phyloP scores from a whole-genome alignment of 139 green algal genomes.

The Haematococcus sp. region DNA sequence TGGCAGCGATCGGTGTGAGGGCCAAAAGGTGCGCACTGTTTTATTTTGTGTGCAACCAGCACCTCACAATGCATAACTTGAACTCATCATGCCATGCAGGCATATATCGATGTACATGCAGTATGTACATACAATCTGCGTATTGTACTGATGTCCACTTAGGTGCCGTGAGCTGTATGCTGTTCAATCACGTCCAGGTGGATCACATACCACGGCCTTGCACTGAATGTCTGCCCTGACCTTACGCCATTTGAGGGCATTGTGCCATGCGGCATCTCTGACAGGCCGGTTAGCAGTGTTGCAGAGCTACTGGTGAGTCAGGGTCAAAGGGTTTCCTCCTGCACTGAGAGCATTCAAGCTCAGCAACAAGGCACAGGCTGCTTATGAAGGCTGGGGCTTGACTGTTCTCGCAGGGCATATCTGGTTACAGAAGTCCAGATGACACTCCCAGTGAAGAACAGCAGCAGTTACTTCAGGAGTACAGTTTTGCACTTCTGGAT shows the following conservation, averaged over 20 bases:
- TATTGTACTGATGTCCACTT: too few relatives aligned
- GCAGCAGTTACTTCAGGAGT: slow-evolving; percentile 64
- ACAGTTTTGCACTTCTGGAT: slow-evolving; percentile 59
- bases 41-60: too few relatives aligned
- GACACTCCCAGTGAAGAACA: not conserved
- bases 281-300: slow-evolving; percentile 41
- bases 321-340: too few relatives aligned
- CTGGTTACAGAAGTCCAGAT: not conserved
- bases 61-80: too few relatives aligned
- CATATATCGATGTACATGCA: too few relatives aligned
- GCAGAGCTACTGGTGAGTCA: slow-evolving; percentile 18
- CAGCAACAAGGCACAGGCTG: too few relatives aligned
- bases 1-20: slow-evolving; percentile 89
- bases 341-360: too few relatives aligned
- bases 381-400: too few relatives aligned
- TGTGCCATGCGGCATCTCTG: slow-evolving; percentile 76
- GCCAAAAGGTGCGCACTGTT: slow-evolving; percentile 71
- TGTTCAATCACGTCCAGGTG: slow-evolving; percentile 45
- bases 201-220: slow-evolving; percentile 85
- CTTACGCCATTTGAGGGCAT: slow-evolving; percentile 78
- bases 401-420: not conserved
- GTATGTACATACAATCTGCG: too few relatives aligned
- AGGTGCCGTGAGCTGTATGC: too few relatives aligned
- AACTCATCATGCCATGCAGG: too few relatives aligned
- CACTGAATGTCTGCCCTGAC: slow-evolving; percentile 86